These are phyloP conservation scores for Microdochium trichocladiopsis DNA, from an alignment of 2,329 filamentous ascomycete species.

Conservation along the genomic window DNA sequence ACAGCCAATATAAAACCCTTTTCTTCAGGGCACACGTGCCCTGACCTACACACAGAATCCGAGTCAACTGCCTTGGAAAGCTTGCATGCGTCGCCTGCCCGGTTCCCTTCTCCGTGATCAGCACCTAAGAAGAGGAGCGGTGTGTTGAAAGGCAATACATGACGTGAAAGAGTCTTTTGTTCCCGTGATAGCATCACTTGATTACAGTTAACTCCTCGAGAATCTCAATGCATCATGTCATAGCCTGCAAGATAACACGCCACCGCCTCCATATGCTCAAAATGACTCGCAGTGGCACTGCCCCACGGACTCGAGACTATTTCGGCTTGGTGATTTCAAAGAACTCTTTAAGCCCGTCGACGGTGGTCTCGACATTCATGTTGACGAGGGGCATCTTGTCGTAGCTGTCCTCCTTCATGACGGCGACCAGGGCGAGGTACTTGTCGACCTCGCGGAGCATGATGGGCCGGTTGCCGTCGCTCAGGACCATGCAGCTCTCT, in stretches of 20 bases:
- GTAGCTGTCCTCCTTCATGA: conserved; percentile 80
- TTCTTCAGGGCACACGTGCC: not conserved
- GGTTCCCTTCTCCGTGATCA: too few species aligned
- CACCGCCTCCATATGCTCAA: not conserved
- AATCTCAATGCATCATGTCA: too few species aligned
- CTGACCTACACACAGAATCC: too few species aligned
- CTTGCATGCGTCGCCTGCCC: too few species aligned
- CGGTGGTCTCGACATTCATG: conserved; percentile 79
- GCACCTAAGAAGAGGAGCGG: too few species aligned
- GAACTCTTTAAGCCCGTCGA: conserved; percentile 71
- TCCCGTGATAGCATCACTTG: too few species aligned
- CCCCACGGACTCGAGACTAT: conserved; percentile 3
- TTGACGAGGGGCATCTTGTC: conserved; percentile 80
- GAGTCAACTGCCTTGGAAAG: too few species aligned
- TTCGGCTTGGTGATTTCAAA: conserved; percentile 64
- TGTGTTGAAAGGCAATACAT: too few species aligned
- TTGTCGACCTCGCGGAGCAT: conserved; percentile 64
- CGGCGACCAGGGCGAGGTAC: conserved; percentile 74
- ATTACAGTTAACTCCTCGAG: too few species aligned
- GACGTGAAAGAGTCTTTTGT: too few species aligned
- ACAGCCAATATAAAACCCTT: not conserved
- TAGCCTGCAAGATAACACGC: too few species aligned
- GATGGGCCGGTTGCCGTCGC: conserved; percentile 56
- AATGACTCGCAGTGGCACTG: not conserved
- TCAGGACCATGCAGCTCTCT: conserved; percentile 62